A percentile compares a stretch with the other conserved stretches of the same genome.
phyloP scores from a whole-genome alignment of 768 basidiomycete genomes.

The Tricholoma saponaceum region DNA sequence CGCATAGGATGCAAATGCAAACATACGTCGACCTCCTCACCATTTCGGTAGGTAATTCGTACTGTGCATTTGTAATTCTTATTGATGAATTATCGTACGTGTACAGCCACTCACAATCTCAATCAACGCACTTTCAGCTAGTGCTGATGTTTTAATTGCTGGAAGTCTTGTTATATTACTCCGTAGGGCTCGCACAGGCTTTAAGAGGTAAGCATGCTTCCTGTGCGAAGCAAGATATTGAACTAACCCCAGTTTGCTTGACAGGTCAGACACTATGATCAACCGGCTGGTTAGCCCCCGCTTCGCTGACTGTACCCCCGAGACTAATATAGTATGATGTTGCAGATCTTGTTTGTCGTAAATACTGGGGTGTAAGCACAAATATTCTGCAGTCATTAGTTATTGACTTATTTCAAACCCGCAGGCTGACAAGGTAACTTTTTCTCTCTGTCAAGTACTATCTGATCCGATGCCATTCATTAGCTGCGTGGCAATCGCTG shows the following conservation, averaged over 20 bases:
- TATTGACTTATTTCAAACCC: not conserved
- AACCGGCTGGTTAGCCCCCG: conserved; percentile 15
- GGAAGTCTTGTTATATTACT: conserved; percentile 40
- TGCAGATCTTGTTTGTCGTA: conserved; percentile 19
- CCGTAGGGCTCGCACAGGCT: conserved; percentile 46
- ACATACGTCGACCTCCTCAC: conserved; percentile 31
- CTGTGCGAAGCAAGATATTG: not conserved
- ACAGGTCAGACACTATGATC: conserved; percentile 47
- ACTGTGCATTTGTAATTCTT: not conserved
- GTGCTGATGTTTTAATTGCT: conserved; percentile 47
- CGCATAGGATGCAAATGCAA: conserved; percentile 28
- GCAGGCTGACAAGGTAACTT: not conserved
- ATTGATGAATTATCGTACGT: not conserved
- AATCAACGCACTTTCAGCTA: conserved; percentile 46
- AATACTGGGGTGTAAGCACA: conserved; percentile 16
- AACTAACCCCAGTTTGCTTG: not conserved
- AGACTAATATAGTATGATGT: not conserved
- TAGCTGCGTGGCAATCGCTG: too few species aligned
- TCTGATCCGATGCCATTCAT: not conserved
- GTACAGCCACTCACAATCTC: conserved; percentile 41
- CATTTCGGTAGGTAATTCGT: conserved; percentile 28
- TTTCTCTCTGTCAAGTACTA: not conserved
- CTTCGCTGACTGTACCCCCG: not conserved
- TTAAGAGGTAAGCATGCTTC: conserved; percentile 30
- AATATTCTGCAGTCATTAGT: too few species aligned